Percentiles rank a stretch among this genome's conserved stretches.
Conservation (phyloP, 805 yeast genomes). For the Saccharomycopsis selenospora region DNA sequence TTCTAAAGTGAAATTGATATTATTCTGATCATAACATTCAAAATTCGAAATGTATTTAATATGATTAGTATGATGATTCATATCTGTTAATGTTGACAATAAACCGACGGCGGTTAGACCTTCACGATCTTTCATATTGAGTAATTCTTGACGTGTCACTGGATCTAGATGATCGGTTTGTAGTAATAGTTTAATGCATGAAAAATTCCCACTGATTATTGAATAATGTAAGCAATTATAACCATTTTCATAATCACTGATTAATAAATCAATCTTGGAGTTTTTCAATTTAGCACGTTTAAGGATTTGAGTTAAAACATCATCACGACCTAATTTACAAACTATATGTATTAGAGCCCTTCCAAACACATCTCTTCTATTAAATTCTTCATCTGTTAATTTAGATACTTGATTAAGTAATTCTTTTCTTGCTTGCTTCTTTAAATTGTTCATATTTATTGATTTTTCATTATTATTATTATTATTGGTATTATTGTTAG, state of each 20-base stretch:
- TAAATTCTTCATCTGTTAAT: slow-evolving; percentile 34
- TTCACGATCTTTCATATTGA: slow-evolving; percentile 59
- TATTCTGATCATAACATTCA: neutral
- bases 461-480: too few species aligned
- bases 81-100: slow-evolving; percentile 23
- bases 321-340: slow-evolving; percentile 42
- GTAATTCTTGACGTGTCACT: slow-evolving; percentile 28
- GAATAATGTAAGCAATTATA: slow-evolving; percentile 79
- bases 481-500: neutral
- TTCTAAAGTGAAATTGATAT: neutral
- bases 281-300: slow-evolving; percentile 22
- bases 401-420: slow-evolving; percentile 22
- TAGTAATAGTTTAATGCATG: slow-evolving; percentile 43
- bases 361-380: slow-evolving; percentile 62
- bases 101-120: slow-evolving; percentile 70
- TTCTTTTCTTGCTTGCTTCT: slow-evolving; percentile 6
- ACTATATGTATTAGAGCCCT: slow-evolving; percentile 54
- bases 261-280: too few species aligned
- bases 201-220: slow-evolving; percentile 47
- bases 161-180: slow-evolving; percentile 25
- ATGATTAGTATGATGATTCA: neutral
- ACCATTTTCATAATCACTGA: slow-evolving; percentile 65
- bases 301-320: slow-evolving; percentile 39
- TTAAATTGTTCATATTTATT: neutral
- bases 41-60: neutral